phyloP scores from a whole-genome alignment of 306 rosid genomes.

The Oemleria cerasiformis region DNA sequence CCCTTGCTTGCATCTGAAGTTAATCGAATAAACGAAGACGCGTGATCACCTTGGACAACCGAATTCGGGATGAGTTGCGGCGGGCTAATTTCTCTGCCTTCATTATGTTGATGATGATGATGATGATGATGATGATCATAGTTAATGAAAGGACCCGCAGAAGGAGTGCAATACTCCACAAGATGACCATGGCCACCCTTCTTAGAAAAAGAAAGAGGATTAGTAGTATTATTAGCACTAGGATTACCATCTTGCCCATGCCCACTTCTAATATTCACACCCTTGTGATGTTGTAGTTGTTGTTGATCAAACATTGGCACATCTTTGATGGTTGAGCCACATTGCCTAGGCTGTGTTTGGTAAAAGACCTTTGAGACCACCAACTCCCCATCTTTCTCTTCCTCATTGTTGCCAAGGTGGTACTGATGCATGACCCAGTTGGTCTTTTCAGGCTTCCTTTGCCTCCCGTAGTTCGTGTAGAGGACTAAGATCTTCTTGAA shows the following conservation, averaged over 20 bases:
- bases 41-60: slow-evolving; percentile 66
- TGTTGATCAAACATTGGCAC: slow-evolving; percentile 17
- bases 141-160: slow-evolving; percentile 34
- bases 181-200: slow-evolving; percentile 17
- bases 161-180: slow-evolving; percentile 41
- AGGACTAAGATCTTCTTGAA: slow-evolving; percentile 87
- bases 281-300: background rate
- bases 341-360: slow-evolving; percentile 85
- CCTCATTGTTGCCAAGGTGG: slow-evolving; percentile 76
- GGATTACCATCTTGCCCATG: slow-evolving; percentile 2
- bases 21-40: slow-evolving; percentile 47
- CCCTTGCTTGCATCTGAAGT: slow-evolving; percentile 58
- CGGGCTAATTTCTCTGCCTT: slow-evolving; percentile 36
- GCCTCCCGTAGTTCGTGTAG: slow-evolving; percentile 81
- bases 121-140: slow-evolving; percentile 28
- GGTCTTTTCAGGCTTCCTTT: slow-evolving; percentile 76
- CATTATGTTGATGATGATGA: slow-evolving; percentile 27
- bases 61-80: slow-evolving; percentile 56
- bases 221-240: background rate
- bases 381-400: slow-evolving; percentile 83
- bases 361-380: slow-evolving; percentile 86
- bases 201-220: slow-evolving; percentile 22
- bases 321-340: slow-evolving; percentile 51
- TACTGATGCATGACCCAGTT: slow-evolving; percentile 98
- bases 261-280: slow-evolving; percentile 21